Evolutionary conservation across 2,329 filamentous ascomycete species (phyloP).

Genomic region (Fonsecaea erecta): DNA sequence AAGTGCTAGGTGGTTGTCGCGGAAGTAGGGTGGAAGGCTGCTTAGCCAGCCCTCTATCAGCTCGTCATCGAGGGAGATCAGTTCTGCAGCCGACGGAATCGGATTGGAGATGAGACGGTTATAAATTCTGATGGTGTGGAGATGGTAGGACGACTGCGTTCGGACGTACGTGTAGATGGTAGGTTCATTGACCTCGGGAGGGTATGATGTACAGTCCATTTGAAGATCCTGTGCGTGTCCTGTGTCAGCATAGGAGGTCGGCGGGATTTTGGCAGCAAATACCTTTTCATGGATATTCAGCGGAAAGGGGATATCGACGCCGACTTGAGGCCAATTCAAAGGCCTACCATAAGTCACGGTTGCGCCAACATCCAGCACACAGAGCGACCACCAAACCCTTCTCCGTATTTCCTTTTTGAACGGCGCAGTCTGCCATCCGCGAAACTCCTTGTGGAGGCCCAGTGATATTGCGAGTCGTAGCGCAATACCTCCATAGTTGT

Average conservation of each 20-base stretch:
- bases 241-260: slow-evolving; percentile 3
- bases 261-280: background rate
- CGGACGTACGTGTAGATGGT: slow-evolving; percentile 52
- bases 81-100: slow-evolving; percentile 48
- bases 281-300: slow-evolving; percentile 34
- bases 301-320: slow-evolving; percentile 35
- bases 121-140: slow-evolving; percentile 52
- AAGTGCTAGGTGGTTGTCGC: slow-evolving; percentile 43
- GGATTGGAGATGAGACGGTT: slow-evolving; percentile 52
- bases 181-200: slow-evolving; percentile 45
- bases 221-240: slow-evolving; percentile 37
- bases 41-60: slow-evolving; percentile 50
- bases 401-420: slow-evolving; percentile 49
- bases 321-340: slow-evolving; percentile 51
- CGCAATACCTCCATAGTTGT: slow-evolving; percentile 58
- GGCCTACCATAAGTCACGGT: slow-evolving; percentile 57
- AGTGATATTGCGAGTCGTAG: slow-evolving; percentile 57
- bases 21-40: slow-evolving; percentile 48
- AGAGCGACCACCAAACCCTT: slow-evolving; percentile 60
- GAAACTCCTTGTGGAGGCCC: slow-evolving; percentile 58
- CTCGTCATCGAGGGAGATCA: slow-evolving; percentile 47
- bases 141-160: slow-evolving; percentile 50
- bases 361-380: slow-evolving; percentile 60
- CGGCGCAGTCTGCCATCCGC: slow-evolving; percentile 52
- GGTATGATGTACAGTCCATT: slow-evolving; percentile 44